Conservation (phyloP, 371 early-diverging fungal genomes). For the Choanephora cucurbitarum region DNA sequence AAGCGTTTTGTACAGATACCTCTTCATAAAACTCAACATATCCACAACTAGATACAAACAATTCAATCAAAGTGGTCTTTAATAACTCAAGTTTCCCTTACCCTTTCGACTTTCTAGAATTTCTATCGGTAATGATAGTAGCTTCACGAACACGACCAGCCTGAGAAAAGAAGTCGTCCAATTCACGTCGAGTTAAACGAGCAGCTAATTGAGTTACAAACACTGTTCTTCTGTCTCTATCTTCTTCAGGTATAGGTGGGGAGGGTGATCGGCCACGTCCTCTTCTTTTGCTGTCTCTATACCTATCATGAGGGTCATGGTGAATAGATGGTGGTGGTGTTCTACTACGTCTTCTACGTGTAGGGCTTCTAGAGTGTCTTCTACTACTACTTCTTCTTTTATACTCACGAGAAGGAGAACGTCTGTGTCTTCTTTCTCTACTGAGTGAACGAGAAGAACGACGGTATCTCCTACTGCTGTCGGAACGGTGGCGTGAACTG, state of each 20-base stretch:
- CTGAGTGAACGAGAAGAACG: constrained; percentile 45
- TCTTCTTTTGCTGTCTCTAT: constrained; percentile 18
- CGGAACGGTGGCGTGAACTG: constrained; percentile 19
- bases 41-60: constrained; percentile 51
- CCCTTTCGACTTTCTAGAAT: constrained; percentile 92
- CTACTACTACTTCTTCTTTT: constrained; percentile 31
- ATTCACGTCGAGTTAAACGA: constrained; percentile 74
- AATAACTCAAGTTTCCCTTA: too few species aligned
- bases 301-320: constrained; percentile 38
- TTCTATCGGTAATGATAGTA: constrained; percentile 85
- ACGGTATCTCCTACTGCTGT: constrained; percentile 31
- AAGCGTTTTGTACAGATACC: constrained; percentile 80
- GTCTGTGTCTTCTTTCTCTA: constrained; percentile 35
- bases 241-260: constrained; percentile 69
- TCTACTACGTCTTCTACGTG: constrained; percentile 35
- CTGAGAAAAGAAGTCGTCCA: constrained; percentile 84
- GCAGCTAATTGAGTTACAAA: constrained; percentile 93
- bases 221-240: constrained; percentile 91
- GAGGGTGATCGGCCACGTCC: constrained; percentile 67
- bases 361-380: constrained; percentile 36
- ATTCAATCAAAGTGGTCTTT: too few species aligned
- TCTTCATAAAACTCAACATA: constrained; percentile 96
- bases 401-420: constrained; percentile 27
- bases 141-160: constrained; percentile 91
- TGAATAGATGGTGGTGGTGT: constrained; percentile 28